Evolutionary conservation across 371 early-diverging fungal species (phyloP).

Genomic region (Apophysomyces trapeziformis): DNA sequence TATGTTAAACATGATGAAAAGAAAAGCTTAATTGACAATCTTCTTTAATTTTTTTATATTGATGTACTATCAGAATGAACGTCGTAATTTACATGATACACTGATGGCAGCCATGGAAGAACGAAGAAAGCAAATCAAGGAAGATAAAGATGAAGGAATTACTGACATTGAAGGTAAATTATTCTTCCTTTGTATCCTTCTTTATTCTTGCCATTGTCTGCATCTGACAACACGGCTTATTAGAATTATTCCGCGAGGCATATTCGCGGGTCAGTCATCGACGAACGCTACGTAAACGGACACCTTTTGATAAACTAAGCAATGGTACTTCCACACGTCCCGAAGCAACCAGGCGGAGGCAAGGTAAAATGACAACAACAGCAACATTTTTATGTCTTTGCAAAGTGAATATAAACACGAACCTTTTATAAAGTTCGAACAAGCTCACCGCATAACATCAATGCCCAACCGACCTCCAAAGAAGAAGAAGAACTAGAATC

Average conservation of each 20-base stretch:
- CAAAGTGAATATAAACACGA: not conserved
- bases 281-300: conserved; percentile 26
- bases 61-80: conserved; percentile 15
- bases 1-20: conserved; percentile 4
- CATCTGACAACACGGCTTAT: no score
- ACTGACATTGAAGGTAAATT: conserved; percentile 15
- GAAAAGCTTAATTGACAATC: not conserved
- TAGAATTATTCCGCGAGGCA: conserved; percentile 23
- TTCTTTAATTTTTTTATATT: not conserved
- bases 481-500: conserved; percentile 24
- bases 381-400: not conserved
- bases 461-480: conserved; percentile 17
- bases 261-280: conserved; percentile 22
- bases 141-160: conserved; percentile 27
- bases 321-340: conserved; percentile 25
- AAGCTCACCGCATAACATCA: conserved; percentile 22
- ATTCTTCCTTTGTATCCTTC: not conserved
- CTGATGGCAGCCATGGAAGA: conserved; percentile 45
- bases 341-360: conserved; percentile 26
- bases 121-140: conserved; percentile 36
- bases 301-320: conserved; percentile 14
- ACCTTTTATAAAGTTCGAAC: conserved; percentile 18
- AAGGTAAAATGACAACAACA: conserved; percentile 18
- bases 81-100: conserved; percentile 26
- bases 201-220: not conserved